These are phyloP conservation scores for Coprinopsis sp. DNA, from an alignment of 768 basidiomycete species.

Conservation along the genomic window DNA sequence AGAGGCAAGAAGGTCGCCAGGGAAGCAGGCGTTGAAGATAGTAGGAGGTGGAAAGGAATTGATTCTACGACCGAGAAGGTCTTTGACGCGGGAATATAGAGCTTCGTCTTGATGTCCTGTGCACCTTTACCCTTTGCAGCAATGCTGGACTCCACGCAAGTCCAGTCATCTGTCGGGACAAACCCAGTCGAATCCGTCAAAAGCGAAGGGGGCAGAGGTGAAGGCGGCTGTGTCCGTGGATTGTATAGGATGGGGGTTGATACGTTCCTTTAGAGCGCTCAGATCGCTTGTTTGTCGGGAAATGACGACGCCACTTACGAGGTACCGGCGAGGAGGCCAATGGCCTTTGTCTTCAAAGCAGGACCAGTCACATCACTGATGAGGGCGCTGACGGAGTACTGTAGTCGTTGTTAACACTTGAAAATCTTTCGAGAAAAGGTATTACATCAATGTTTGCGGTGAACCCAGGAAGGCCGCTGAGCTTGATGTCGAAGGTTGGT, in stretches of 20 bases:
- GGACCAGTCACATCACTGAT: conserved; percentile 39
- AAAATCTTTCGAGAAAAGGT: no score
- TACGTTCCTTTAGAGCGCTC: conserved; percentile 35
- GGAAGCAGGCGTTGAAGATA: conserved; percentile 52
- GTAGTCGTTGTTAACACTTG: not conserved
- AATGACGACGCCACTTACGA: conserved; percentile 36
- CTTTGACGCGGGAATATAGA: conserved; percentile 55
- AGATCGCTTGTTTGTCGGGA: conserved; percentile 6
- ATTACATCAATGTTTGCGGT: conserved; percentile 53
- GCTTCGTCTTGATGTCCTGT: conserved; percentile 37
- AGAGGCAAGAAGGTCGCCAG: conserved; percentile 58
- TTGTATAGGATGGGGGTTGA: conserved; percentile 60
- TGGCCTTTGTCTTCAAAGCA: conserved; percentile 47
- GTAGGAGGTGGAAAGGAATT: conserved; percentile 65
- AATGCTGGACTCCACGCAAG: conserved; percentile 36
- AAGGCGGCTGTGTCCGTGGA: conserved; percentile 64
- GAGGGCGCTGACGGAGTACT: conserved; percentile 56
- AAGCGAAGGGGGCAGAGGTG: conserved; percentile 30
- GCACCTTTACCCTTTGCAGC: conserved; percentile 31
- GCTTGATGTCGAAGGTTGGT: conserved; percentile 62
- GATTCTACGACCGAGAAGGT: conserved; percentile 52
- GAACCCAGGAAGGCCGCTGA: conserved; percentile 72
- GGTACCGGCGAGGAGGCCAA: conserved; percentile 48
- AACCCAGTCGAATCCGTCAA: conserved; percentile 33
- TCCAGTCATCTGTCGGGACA: conserved; percentile 45